These are phyloP conservation scores for Microbotryum intermedium DNA, from an alignment of 1,284 basidiomycete species.

Conservation along the genomic window DNA sequence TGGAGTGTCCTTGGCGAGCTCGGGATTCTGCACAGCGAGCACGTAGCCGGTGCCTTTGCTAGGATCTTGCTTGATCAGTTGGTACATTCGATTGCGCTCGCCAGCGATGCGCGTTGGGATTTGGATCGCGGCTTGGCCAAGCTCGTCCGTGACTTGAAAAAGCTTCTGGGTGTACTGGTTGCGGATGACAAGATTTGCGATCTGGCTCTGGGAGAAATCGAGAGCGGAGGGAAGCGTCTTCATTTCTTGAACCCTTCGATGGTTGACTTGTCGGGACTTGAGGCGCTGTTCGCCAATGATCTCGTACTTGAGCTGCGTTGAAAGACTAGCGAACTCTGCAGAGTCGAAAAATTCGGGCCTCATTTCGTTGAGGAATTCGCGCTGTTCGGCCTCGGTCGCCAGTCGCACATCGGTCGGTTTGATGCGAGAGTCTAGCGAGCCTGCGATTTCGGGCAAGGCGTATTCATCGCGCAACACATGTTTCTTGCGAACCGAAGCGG, in stretches of 20 bases:
- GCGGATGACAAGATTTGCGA: constrained; percentile 76
- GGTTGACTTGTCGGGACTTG: constrained; percentile 87
- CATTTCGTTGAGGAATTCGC: constrained; percentile 84
- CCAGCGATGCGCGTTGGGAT: constrained; percentile 90
- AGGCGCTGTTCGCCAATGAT: constrained; percentile 86
- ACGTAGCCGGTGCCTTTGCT: constrained; percentile 83
- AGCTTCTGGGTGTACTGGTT: constrained; percentile 91
- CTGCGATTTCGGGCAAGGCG: constrained; percentile 34
- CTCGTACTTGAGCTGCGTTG: constrained; percentile 95
- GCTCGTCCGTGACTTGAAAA: constrained; percentile 83
- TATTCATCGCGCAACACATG: constrained; percentile 35
- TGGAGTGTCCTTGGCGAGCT: constrained; percentile 4
- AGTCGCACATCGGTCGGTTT: constrained; percentile 67
- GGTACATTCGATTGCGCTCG: constrained; percentile 86
- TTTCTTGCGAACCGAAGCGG: constrained; percentile 45
- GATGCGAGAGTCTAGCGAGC: constrained; percentile 37
- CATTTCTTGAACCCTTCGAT: constrained; percentile 87
- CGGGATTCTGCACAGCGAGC: constrained; percentile 65
- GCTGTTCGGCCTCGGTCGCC: constrained; percentile 86
- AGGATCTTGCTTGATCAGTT: constrained; percentile 77
- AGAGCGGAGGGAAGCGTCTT: constrained; percentile 68
- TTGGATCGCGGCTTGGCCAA: constrained; percentile 75
- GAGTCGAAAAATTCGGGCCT: constrained; percentile 85
- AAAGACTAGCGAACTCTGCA: constrained; percentile 76
- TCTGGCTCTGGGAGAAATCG: constrained; percentile 94